phyloP scores from a whole-genome alignment of 2,329 filamentous ascomycete genomes.

The Aspergillus brasiliensis region DNA sequence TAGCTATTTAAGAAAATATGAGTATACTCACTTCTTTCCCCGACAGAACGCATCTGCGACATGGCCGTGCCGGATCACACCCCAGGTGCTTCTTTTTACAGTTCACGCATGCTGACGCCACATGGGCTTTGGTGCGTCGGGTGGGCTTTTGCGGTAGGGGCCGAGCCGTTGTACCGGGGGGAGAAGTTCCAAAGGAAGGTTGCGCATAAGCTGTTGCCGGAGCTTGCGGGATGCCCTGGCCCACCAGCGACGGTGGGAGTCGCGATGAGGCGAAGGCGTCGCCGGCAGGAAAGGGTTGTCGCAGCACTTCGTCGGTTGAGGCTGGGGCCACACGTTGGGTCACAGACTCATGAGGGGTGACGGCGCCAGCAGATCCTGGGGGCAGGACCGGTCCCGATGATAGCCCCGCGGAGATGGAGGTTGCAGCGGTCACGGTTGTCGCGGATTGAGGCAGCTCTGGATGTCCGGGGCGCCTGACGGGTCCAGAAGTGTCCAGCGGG shows the following conservation, averaged over 20 bases:
- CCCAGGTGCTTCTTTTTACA: constrained; percentile 53
- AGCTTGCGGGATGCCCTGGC: constrained; percentile 22
- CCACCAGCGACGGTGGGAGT: constrained; percentile 23
- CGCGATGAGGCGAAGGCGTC: constrained; percentile 24
- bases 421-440: constrained; percentile 19
- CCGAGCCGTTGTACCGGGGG: constrained; percentile 26
- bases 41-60: constrained; percentile 48
- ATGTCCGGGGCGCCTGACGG: constrained; percentile 34
- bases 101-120: constrained; percentile 52
- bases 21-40: constrained; percentile 47
- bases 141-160: constrained; percentile 42
- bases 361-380: constrained; percentile 19
- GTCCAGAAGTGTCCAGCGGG: constrained; percentile 40
- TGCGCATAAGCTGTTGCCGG: constrained; percentile 29
- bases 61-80: constrained; percentile 49
- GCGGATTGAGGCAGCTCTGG: constrained; percentile 30
- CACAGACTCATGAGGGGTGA: constrained; percentile 16
- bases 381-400: constrained; percentile 16
- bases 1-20: not conserved
- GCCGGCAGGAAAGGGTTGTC: constrained; percentile 19
- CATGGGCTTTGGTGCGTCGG: constrained; percentile 50
- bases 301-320: constrained; percentile 19
- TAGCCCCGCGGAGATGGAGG: constrained; percentile 11
- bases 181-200: constrained; percentile 24
- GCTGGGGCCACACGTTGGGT: constrained; percentile 18